Percentiles rank a stretch among this genome's conserved stretches.
These are phyloP conservation scores for Pestalotiopsis sp. DNA, from an alignment of 2,329 filamentous ascomycete species.

Conservation along the genomic window DNA sequence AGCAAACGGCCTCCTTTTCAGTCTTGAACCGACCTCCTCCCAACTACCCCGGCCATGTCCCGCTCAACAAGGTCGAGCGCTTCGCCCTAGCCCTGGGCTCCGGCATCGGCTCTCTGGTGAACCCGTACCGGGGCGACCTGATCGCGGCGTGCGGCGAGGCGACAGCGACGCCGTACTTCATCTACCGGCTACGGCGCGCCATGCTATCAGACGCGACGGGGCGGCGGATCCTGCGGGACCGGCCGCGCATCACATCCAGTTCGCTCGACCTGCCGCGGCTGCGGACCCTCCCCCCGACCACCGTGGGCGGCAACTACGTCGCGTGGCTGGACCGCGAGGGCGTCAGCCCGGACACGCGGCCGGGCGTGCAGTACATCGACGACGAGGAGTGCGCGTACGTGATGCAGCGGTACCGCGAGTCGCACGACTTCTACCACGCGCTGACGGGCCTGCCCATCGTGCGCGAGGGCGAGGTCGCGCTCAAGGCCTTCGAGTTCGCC, in stretches of 20 bases:
- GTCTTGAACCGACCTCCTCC: conserved; percentile 81
- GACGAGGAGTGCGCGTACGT: conserved; percentile 96
- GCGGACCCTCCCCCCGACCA: conserved; percentile 70
- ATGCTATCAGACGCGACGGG: conserved; percentile 88
- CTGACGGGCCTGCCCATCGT: conserved; percentile 88
- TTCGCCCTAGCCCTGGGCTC: conserved; percentile 69
- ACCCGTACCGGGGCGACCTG: conserved; percentile 86
- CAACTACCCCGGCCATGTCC: conserved; percentile 91
- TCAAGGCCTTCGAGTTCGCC: conserved; percentile 96
- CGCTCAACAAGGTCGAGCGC: conserved; percentile 78
- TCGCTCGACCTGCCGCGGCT: conserved; percentile 68
- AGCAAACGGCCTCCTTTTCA: conserved; percentile 59
- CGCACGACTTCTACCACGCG: conserved; percentile 97
- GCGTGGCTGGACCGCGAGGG: conserved; percentile 93
- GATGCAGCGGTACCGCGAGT: conserved; percentile 97
- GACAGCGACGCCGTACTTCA: conserved; percentile 93
- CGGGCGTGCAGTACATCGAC: conserved; percentile 85
- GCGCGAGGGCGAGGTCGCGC: conserved; percentile 93
- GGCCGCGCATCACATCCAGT: conserved; percentile 84
- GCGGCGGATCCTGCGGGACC: conserved; percentile 85
- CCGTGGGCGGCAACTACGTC: conserved; percentile 81
- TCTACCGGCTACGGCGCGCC: conserved; percentile 83
- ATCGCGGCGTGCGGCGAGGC: conserved; percentile 94
- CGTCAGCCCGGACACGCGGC: conserved; percentile 87
- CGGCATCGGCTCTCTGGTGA: conserved; percentile 63